Conservation (phyloP, 345 rosid species). For the Populus nigra region DNA sequence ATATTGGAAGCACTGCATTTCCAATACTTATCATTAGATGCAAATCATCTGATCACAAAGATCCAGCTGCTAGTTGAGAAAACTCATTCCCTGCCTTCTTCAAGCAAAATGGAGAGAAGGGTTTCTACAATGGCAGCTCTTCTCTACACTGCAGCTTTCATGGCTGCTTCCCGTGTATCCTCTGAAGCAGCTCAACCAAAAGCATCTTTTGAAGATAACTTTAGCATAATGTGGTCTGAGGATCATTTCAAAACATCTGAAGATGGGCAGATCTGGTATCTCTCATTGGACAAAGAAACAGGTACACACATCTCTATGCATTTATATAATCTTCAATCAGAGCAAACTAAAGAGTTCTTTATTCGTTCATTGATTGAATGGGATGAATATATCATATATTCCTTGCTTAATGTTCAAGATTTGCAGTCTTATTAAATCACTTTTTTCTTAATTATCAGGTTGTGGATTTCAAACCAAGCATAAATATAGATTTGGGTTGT, state of each 20-base stretch:
- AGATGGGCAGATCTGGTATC: slow-evolving; percentile 97
- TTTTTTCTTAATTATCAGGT: slow-evolving; percentile 34
- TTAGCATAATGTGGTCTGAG: slow-evolving; percentile 91
- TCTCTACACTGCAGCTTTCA: slow-evolving; percentile 35
- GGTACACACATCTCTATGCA: slow-evolving; percentile 34
- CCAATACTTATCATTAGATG: slow-evolving; percentile 25
- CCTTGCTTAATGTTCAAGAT: background rate
- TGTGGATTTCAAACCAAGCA: slow-evolving; percentile 96
- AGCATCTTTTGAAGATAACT: slow-evolving; percentile 74
- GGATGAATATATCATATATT: too few relatives aligned
- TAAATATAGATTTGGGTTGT: slow-evolving; percentile 93
- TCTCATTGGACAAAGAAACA: slow-evolving; percentile 85
- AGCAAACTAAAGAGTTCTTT: background rate
- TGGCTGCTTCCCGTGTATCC: slow-evolving; percentile 22
- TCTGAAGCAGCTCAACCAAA: slow-evolving; percentile 40
- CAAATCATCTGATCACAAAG: slow-evolving; percentile 4
- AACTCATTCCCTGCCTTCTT: slow-evolving; percentile 1
- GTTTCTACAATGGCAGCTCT: slow-evolving; percentile 37
- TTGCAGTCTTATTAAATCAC: background rate
- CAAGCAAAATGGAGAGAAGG: slow-evolving; percentile 32
- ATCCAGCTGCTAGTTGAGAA: slow-evolving; percentile 18
- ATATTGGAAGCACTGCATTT: background rate
- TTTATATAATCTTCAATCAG: background rate
- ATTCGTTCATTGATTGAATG: background rate
- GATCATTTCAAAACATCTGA: slow-evolving; percentile 87